Conservation (phyloP, 2,329 filamentous ascomycete genomes). For the Beauveria australis region DNA sequence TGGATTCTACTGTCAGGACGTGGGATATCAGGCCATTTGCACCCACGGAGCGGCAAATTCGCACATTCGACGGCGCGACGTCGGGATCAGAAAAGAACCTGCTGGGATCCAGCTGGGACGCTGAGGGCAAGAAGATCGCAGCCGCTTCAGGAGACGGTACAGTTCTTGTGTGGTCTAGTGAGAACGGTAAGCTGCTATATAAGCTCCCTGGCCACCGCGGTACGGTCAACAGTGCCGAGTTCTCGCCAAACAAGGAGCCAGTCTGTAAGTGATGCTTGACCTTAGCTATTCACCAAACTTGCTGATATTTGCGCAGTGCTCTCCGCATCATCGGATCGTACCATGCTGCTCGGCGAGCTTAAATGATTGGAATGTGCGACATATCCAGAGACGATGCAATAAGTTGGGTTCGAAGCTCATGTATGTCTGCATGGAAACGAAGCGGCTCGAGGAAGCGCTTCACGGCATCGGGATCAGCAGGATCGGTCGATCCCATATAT, state of each 20-base stretch:
- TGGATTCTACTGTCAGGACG: constrained; percentile 87
- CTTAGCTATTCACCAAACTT: neutral
- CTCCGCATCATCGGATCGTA: constrained; percentile 84
- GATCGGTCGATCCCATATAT: neutral
- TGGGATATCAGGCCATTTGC: constrained; percentile 97
- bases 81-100: constrained; percentile 86
- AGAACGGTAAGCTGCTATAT: constrained; percentile 83
- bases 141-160: constrained; percentile 86
- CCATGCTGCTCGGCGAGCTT: constrained; percentile 74
- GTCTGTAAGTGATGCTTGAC: constrained; percentile 60
- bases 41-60: constrained; percentile 73
- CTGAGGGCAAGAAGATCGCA: constrained; percentile 75
- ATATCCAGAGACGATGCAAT: neutral
- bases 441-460: neutral
- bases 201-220: constrained; percentile 95
- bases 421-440: neutral
- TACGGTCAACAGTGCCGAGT: constrained; percentile 88
- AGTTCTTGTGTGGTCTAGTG: constrained; percentile 82
- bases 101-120: constrained; percentile 82
- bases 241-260: constrained; percentile 75
- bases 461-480: neutral
- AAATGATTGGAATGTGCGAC: constrained; percentile 28
- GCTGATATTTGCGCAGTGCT: constrained; percentile 55
- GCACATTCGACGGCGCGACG: constrained; percentile 87
- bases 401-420: neutral